Conservation (phyloP, 2,329 filamentous ascomycete genomes). For the Purpureocillium lavendulum region DNA sequence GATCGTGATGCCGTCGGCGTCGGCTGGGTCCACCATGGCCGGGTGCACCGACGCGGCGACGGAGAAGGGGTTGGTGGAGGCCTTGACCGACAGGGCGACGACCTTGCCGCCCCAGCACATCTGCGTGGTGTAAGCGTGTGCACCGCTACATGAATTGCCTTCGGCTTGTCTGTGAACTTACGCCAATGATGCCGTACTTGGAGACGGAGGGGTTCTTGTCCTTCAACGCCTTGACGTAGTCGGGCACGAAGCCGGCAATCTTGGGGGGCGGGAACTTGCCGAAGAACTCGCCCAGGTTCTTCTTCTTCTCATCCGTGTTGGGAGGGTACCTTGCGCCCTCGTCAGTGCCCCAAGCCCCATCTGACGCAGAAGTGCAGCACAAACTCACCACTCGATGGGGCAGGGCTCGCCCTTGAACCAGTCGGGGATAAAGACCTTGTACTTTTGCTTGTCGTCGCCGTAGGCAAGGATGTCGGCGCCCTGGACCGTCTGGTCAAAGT, state of each 20-base stretch:
- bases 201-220: conserved; percentile 45
- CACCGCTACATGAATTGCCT: conserved; percentile 1
- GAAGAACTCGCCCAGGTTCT: conserved; percentile 51
- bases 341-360: too few relatives aligned
- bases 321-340: conserved; percentile 46
- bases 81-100: conserved; percentile 40
- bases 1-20: conserved; percentile 51
- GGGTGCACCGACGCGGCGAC: conserved; percentile 46
- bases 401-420: conserved; percentile 73
- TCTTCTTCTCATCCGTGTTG: conserved; percentile 54
- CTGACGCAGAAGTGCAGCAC: background rate
- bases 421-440: conserved; percentile 86
- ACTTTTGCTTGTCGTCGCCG: conserved; percentile 51
- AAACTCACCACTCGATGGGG: conserved; percentile 38
- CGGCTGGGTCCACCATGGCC: conserved; percentile 55
- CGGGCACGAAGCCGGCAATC: conserved; percentile 41
- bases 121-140: conserved; percentile 15
- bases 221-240: conserved; percentile 44
- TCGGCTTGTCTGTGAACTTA: conserved; percentile 17
- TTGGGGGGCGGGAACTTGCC: conserved; percentile 37
- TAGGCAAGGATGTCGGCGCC: conserved; percentile 59
- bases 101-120: conserved; percentile 70
- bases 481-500: conserved; percentile 62
- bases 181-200: conserved; percentile 53
- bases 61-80: conserved; percentile 45